These are phyloP conservation scores for Acidomyces sp. DNA, from an alignment of 495 filamentous ascomycete species.

Conservation along the genomic window DNA sequence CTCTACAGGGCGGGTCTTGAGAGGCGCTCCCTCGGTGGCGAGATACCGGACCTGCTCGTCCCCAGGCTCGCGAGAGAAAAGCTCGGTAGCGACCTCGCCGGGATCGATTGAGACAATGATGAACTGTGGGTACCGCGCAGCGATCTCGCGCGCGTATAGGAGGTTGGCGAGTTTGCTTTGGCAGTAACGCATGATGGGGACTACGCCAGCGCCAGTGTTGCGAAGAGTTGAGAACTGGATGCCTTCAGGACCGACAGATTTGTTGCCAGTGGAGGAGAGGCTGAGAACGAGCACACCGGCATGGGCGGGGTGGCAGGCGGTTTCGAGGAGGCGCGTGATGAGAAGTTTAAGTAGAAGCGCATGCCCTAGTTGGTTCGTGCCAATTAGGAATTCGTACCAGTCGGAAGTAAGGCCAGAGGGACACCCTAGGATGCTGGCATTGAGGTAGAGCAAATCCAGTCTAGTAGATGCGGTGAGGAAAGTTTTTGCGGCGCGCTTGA, in stretches of 20 bases:
- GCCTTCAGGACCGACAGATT: constrained; percentile 16
- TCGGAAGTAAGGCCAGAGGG: constrained; percentile 39
- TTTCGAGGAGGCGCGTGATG: constrained; percentile 43
- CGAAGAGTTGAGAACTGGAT: constrained; percentile 21
- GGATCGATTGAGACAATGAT: constrained; percentile 35
- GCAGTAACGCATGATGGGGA: constrained; percentile 43
- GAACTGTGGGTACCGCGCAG: constrained; percentile 35
- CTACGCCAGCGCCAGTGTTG: constrained; percentile 14
- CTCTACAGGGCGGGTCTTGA: too few relatives aligned
- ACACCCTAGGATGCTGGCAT: constrained; percentile 54
- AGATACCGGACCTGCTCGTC: constrained; percentile 3
- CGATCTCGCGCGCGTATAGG: constrained; percentile 48
- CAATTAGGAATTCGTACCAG: constrained; percentile 59
- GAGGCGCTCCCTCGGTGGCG: neutral
- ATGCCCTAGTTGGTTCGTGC: constrained; percentile 60
- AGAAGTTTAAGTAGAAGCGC: constrained; percentile 51
- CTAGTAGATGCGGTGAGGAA: constrained; percentile 37
- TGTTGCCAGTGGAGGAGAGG: constrained; percentile 32
- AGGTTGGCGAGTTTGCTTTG: constrained; percentile 60
- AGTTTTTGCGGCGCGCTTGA: constrained; percentile 34
- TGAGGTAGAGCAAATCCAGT: constrained; percentile 48
- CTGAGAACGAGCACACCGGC: constrained; percentile 36
- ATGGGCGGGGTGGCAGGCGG: constrained; percentile 31
- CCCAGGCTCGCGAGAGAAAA: constrained; percentile 13
- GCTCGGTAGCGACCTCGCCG: constrained; percentile 29